Base-by-base conservation (phyloP, 2,329 filamentous ascomycete species). In the Fusarium lateritium region DNA sequence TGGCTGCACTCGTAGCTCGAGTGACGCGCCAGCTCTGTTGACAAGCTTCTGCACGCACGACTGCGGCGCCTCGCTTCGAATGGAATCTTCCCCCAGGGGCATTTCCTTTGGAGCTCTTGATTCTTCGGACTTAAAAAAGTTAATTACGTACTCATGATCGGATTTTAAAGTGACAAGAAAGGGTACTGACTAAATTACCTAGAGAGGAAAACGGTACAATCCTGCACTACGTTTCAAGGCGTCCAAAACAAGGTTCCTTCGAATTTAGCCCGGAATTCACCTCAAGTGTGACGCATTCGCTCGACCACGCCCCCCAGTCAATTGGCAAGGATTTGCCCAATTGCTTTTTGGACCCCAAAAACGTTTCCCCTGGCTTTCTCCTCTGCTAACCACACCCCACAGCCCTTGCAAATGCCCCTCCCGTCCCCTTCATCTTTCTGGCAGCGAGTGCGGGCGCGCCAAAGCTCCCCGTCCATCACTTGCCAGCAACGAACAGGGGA, bases 341-440 rank as follows among this genome's bases (percentile, higher is more conserved):
- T 47, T 40, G 33, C 24, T 24, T 49, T 51, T 56, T 43, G 54
- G 43, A 34, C 54, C 51, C 65, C 60, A 62, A 62, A 65, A 61
- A 26, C 14, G 36, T 24, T 46, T 34, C 45, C 61, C 60, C 60
- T 65, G 56, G 26, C 36, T 22, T 39, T 15, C n/a, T 14, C 17
- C 33, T 36, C 21, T 43, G 28, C n/a, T 40, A 39, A 17, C 11
- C 6, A n/a, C 65, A 68, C 51, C 53, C 65, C 66, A 51, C 65
- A 53, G 28, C 58, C 64, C 36, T 49, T n/a, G 45, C 15, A 5
- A 38, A 45, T 61, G 49, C 59, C 65, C 65, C 62, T 65, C 62
- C 63, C 59, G 65, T 61, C 65, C 65, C 60, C 65, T 65, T 69
- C 53, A 61, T 50, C 36, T 44, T 55, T 65, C 59, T 68, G 59